A percentile compares a stretch with the other conserved stretches of the same genome.
Evolutionary conservation across 495 filamentous ascomycete species (phyloP).

Genomic region (Aspergillus hancockii): DNA sequence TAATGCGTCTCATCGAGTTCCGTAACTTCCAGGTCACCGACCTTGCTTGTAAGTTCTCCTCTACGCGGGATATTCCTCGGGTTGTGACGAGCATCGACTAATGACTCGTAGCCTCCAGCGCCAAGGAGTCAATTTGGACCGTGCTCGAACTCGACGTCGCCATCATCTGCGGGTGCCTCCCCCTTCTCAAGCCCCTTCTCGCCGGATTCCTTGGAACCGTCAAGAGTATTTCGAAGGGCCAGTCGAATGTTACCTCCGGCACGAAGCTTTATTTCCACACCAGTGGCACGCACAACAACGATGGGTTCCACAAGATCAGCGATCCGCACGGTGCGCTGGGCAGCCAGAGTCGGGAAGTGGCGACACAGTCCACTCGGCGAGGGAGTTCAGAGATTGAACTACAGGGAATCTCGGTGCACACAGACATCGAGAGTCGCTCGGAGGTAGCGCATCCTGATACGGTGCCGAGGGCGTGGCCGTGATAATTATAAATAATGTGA

Average conservation of each 20-base stretch:
- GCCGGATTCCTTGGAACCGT: conserved; percentile 14
- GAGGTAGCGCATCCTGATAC: background rate
- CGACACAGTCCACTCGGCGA: background rate
- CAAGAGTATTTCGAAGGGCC: conserved; percentile 12
- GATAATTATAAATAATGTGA: background rate
- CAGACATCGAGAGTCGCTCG: background rate
- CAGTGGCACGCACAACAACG: conserved; percentile 8
- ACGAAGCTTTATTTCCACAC: conserved; percentile 14
- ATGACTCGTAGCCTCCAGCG: conserved; percentile 17
- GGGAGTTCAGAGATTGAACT: background rate
- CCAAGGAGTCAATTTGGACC: conserved; percentile 48
- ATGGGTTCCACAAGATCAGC: conserved; percentile 13
- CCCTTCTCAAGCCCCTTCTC: conserved; percentile 29
- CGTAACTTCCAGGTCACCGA: conserved; percentile 20
- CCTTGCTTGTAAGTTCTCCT: conserved; percentile 19
- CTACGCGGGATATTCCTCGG: background rate
- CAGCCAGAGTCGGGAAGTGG: background rate
- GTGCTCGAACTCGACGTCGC: conserved; percentile 47
- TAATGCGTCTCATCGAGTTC: conserved; percentile 25
- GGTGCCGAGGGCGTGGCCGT: background rate
- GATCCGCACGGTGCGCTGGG: conserved; percentile 3
- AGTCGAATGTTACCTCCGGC: conserved; percentile 13
- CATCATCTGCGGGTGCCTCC: conserved; percentile 47
- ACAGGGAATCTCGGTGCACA: background rate
- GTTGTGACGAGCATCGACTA: background rate